Evolutionary conservation across 139 green algal genomes (phyloP).

Genomic region (Chlorella sp.): DNA sequence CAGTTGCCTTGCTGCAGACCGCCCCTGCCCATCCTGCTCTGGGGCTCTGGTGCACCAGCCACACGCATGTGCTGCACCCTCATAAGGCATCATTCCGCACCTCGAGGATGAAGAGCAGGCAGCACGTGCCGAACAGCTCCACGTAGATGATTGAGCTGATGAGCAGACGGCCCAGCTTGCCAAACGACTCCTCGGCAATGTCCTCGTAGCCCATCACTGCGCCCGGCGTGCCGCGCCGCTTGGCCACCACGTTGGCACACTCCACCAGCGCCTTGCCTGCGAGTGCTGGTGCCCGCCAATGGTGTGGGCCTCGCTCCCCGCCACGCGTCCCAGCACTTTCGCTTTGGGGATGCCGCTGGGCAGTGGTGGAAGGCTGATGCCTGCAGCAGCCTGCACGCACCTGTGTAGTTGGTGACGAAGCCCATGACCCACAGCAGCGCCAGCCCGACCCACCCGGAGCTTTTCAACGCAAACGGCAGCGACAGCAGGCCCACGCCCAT

Average conservation of each 20-base stretch:
- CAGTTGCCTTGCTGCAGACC: too few species aligned
- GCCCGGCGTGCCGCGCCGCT: constrained; percentile 9
- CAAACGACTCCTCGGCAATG: constrained; percentile 58
- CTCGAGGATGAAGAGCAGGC: constrained; percentile 65
- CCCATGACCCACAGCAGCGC: constrained; percentile 51
- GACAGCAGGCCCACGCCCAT: constrained; percentile 64
- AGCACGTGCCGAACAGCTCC: constrained; percentile 71
- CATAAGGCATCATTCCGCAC: too few species aligned
- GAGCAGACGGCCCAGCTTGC: constrained; percentile 36
- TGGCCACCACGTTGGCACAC: constrained; percentile 23
- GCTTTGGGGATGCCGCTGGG: too few species aligned
- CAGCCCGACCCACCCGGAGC: constrained; percentile 53
- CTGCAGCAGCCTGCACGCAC: too few species aligned
- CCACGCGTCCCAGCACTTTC: too few species aligned
- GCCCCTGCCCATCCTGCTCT: too few species aligned
- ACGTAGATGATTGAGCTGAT: constrained; percentile 64
- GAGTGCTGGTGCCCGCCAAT: background rate
- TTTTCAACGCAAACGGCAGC: constrained; percentile 52
- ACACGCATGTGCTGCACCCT: too few species aligned
- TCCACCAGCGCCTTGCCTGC: constrained; percentile 42
- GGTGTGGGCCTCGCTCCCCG: too few species aligned
- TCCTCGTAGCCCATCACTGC: constrained; percentile 51
- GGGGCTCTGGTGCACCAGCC: too few species aligned
- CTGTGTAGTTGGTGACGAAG: constrained; percentile 59
- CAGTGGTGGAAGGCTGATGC: background rate